A percentile compares a stretch with the other conserved stretches of the same genome.
Conservation (phyloP, 2,329 filamentous ascomycete species). For the Alternaria infectoria region DNA sequence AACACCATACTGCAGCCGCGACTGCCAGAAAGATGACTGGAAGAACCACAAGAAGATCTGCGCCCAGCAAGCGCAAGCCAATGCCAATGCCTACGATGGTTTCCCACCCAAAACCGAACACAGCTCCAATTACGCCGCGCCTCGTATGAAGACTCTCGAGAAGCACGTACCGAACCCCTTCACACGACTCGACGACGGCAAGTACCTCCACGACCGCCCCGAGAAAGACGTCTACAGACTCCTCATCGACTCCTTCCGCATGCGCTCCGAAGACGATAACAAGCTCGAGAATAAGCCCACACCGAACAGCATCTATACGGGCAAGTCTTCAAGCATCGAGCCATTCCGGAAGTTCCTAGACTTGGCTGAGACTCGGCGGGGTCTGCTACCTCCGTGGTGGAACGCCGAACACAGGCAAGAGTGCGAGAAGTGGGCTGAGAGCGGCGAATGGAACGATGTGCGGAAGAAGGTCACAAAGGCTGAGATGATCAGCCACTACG, state of each 20-base stretch:
- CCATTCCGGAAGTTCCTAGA: too few relatives aligned
- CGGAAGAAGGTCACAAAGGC: too few relatives aligned
- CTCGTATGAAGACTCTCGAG: constrained; percentile 18
- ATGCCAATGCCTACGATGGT: neutral
- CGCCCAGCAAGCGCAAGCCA: neutral
- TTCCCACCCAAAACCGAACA: constrained; percentile 4
- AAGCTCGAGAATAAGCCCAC: too few relatives aligned
- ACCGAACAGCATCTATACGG: too few relatives aligned
- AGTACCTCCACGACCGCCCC: constrained; percentile 33
- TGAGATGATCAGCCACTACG: too few relatives aligned
- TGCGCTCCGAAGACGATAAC: constrained; percentile 16
- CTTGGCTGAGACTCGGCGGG: too few relatives aligned
- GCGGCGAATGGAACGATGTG: too few relatives aligned
- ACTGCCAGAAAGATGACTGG: constrained; percentile 44
- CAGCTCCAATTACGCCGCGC: constrained; percentile 1
- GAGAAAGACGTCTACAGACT: constrained; percentile 37
- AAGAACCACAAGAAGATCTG: constrained; percentile 45
- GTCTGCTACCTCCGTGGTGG: too few relatives aligned
- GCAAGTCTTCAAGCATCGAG: too few relatives aligned
- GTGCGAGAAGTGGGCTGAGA: too few relatives aligned
- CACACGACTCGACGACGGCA: constrained; percentile 24
- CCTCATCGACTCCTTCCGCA: constrained; percentile 39
- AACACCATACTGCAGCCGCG: constrained; percentile 39
- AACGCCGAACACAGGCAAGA: too few relatives aligned
- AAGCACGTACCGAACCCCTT: constrained; percentile 30